phyloP scores from a whole-genome alignment of 441 rosid species.

The Gossypium davidsonii region DNA sequence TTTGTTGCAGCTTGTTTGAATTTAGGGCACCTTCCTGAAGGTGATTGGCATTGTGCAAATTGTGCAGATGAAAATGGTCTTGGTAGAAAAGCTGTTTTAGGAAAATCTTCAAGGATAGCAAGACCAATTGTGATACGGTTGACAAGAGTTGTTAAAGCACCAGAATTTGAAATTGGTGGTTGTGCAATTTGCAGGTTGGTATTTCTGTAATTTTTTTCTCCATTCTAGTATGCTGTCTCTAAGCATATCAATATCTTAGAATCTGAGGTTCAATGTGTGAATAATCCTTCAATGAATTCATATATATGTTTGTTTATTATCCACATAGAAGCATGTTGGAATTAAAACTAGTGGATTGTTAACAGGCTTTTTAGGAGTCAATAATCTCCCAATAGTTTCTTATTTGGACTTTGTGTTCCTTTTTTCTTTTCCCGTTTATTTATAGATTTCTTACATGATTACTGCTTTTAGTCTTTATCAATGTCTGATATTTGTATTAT shows the following conservation, averaged over 20 bases:
- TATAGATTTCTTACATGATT: not conserved
- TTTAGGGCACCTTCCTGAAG: conserved; percentile 52
- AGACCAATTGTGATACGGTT: conserved; percentile 54
- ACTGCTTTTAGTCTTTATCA: not conserved
- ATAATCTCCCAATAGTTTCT: conserved; percentile 4
- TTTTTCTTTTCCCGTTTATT: not conserved
- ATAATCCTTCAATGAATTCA: not conserved
- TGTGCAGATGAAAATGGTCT: conserved; percentile 47
- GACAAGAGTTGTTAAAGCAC: conserved; percentile 63
- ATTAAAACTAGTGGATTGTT: not conserved
- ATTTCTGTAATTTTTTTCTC: not conserved
- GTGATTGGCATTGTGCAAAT: conserved; percentile 69
- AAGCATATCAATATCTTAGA: not conserved
- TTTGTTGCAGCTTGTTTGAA: conserved; percentile 72
- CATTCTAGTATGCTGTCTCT: not conserved
- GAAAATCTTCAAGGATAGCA: conserved; percentile 17
- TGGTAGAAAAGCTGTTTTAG: conserved; percentile 34
- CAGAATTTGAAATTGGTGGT: conserved; percentile 79
- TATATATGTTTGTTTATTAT: not conserved
- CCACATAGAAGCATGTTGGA: not conserved
- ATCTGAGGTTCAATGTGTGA: not conserved
- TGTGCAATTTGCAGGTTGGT: conserved; percentile 90
- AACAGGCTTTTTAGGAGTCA: not conserved
- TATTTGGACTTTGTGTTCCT: not conserved
- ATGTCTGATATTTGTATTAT: conserved; percentile 1